Base-by-base conservation (phyloP, 352 stramenopile genomes). In the Pythium guiyangense region DNA sequence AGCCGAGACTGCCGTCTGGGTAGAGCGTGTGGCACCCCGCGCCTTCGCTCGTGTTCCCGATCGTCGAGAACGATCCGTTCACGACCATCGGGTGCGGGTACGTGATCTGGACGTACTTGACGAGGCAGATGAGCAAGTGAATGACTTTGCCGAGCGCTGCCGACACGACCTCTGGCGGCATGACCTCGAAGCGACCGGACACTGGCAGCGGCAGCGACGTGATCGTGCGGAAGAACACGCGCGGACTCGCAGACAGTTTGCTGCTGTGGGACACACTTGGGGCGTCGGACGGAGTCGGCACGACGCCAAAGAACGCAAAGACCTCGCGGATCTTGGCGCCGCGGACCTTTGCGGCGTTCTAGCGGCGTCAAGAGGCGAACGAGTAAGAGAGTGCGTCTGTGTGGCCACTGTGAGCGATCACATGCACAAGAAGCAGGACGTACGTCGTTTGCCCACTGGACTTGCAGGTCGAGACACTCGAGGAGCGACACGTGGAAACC, bases 11-110 rank as follows among this genome's bases (percentile, higher is more conserved):
- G 4, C 84, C 84, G 42, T 94, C 84, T 0, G 84, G 84, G n/a
- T 94, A 94, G 25, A 94, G 61, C 18, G 81, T 94, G 54, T 94
- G 81, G 54, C 84, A 94, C 4, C 79, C 77, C 37, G 80, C 80
- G 29, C 84, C 84, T 61, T 92, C 82, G 25, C 64, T 86, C 11
- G 73, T 90, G 53, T 82, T 89, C 25, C 81, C 84, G 65, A 94
- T 94, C 8, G 84, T 94, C 12, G 84, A 94, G 62, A 90, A 92
- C 10, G 84, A 94, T n/a, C 84, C 79, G 56, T 92, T 92, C 62
- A 86, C 88, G 14, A 80, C 70, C 84, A 94, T 94, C n/a, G 81
- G 84, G 45, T 92, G 79, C 10, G 78, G 77, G n/a, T 86, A 90
- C 47, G 76, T 71, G 54, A 88, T 63, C 44, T 76, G 70, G 22